Base-by-base conservation (phyloP, 495 filamentous ascomycete species). In the Penicillium silybi region DNA sequence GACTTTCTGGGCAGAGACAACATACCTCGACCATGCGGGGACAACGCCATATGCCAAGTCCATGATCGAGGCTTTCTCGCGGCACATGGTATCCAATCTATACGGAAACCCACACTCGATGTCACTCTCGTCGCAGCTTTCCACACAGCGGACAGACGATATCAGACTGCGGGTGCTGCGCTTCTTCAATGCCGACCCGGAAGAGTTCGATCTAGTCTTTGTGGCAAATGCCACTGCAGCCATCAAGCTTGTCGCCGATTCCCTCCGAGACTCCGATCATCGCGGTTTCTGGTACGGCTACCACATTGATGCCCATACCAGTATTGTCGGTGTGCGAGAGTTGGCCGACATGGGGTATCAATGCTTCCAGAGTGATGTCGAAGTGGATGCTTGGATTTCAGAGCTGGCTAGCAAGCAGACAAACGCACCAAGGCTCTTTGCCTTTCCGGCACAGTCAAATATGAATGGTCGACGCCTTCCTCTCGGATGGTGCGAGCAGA, bases 11-110 rank as follows among this genome's bases (percentile, higher is more conserved):
- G 19, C 54, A 93, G 89, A 79, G 48, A 79, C 82, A 7, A 80
- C 86, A 45, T 97, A 97, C 63, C 85, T 97, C 22, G 92, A 97
- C 59, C 92, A 97, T 84, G 92, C 91, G 2, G 92, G 89, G 18
- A 90, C 90, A 11, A 93, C 92, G 0, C 72, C 84, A 2, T 92
- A 90, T 65, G 71, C 89, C 20, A 92, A 86, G 61, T 92, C 89
- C 25, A 73, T 90, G 26, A 85, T 97, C 53, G 85, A 93, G 47
- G 74, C 75, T 9, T 95, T 92, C 68, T 82, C 85, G 9, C 62
- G 68, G 3, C 86, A 93, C 49, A 85, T 96, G 75, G 86, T 82
- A 10, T 74, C 82, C 2, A 88, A 85, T 68, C 73, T 97, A 2
- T 89, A 89, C 62, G 92, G 92, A 10, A 97, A 97, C 57, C 91